These are phyloP conservation scores for Lathyrus tuberosus DNA, from an alignment of 306 rosid genomes.

Conservation along the genomic window DNA sequence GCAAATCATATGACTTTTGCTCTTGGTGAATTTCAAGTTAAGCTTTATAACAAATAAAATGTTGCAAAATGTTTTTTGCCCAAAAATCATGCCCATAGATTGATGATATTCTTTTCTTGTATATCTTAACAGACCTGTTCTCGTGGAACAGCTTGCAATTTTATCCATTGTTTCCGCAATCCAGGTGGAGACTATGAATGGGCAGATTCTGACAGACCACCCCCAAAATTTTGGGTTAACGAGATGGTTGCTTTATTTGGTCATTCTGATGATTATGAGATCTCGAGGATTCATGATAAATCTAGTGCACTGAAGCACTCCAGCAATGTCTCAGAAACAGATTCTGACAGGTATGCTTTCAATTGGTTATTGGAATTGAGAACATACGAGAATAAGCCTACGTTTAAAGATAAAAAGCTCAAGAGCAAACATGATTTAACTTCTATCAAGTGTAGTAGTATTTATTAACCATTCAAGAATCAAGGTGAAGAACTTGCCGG, in stretches of 20 bases:
- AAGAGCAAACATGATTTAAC: slow-evolving; percentile 7
- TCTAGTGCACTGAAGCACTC: slow-evolving; percentile 41
- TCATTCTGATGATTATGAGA: slow-evolving; percentile 57
- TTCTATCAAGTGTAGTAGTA: slow-evolving; percentile 4
- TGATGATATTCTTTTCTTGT: slow-evolving; percentile 27
- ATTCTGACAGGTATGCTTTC: slow-evolving; percentile 60
- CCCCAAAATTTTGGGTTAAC: slow-evolving; percentile 80
- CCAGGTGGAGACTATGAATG: slow-evolving; percentile 97
- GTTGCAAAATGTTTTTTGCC: slow-evolving; percentile 26
- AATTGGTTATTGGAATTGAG: slow-evolving; percentile 24
- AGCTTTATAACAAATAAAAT: slow-evolving; percentile 19
- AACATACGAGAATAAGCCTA: slow-evolving; percentile 14
- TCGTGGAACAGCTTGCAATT: slow-evolving; percentile 89
- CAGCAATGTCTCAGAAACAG: slow-evolving; percentile 44
- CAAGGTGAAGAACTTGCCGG: slow-evolving; percentile 7
- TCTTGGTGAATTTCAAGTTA: slow-evolving; percentile 26
- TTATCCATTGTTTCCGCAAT: slow-evolving; percentile 91
- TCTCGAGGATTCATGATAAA: slow-evolving; percentile 43
- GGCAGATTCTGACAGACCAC: slow-evolving; percentile 89
- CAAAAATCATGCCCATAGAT: slow-evolving; percentile 14
- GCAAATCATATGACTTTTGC: slow-evolving; percentile 32
- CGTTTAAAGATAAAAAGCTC: not conserved
- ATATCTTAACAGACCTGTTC: slow-evolving; percentile 75
- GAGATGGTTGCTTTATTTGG: slow-evolving; percentile 84
- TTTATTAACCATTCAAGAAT: slow-evolving; percentile 21